Base-by-base conservation (phyloP, 1,284 basidiomycete species). In the Ustilago lituana region DNA sequence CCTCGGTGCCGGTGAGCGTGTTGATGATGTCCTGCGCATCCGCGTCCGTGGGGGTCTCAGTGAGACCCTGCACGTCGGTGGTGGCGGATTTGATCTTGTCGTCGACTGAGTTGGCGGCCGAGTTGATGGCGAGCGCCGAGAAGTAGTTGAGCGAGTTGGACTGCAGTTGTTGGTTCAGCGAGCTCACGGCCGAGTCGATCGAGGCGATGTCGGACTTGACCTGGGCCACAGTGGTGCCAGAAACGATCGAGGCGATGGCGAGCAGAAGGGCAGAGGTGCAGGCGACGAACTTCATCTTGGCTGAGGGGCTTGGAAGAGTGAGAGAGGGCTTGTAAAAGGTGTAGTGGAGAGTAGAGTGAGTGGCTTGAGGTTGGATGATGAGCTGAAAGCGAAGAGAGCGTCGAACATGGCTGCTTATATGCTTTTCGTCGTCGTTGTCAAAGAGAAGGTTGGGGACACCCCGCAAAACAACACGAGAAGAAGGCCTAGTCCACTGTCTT, bases 41-140 rank as follows among this genome's bases (percentile, higher is more conserved):
- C 3, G 50, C 50, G 15, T 49, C 50, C 10, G 40, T 49, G 23
- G 51, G 51, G 2, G 40, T 50, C 17, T 54, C 58, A n/a, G 38
- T 45, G 39, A 61, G 46, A 5, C 9, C 39, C 5, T 54, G 27
- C 3, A 61, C 50, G 37, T 54, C 51, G 2, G 45, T 31, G n/a
- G 51, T 54, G 19, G 39, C 51, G 12, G 58, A 10, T 20, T 61
- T 61, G 51, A 61, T 61, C 36, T 61, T 61, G 51, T 49, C 40
- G 20, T 48, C 47, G 2, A 61, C 20, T 2, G 40, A 9, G 19
- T 22, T n/a, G 35, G 58, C 40, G 7, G 51, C 58, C 9, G 22
- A 22, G 46, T 35, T 20, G 41, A 61, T 61, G n/a, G 39, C 39
- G 19, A 61, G 58, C 3, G 51, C 58, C 5, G 36, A 49, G 14